phyloP scores from a whole-genome alignment of 1,284 basidiomycete genomes.

The Trichosporon asahii region DNA sequence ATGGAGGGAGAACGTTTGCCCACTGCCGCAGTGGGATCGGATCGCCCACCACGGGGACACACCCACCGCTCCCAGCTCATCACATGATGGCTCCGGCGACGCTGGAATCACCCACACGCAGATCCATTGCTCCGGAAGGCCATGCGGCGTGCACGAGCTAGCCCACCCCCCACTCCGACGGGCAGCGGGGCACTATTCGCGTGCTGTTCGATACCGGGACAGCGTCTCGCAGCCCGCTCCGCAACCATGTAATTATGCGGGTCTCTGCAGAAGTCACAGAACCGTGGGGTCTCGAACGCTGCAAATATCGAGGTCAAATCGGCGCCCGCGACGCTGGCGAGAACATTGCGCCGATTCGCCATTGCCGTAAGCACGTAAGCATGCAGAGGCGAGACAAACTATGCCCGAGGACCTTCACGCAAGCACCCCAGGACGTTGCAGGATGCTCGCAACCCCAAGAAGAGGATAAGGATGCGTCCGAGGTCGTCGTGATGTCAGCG shows the following conservation, averaged over 20 bases:
- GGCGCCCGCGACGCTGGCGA: neutral
- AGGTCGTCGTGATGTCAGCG: neutral
- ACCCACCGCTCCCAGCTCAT: neutral
- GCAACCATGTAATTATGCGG: neutral
- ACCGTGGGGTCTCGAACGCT: neutral
- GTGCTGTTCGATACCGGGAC: neutral
- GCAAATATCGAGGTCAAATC: neutral
- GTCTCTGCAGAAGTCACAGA: neutral
- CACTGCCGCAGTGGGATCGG: neutral
- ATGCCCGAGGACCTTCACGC: neutral
- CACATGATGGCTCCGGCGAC: neutral
- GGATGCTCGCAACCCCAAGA: neutral
- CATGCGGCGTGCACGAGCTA: neutral
- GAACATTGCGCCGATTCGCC: neutral
- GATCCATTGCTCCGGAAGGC: neutral
- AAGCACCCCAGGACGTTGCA: neutral
- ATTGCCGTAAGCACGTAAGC: neutral
- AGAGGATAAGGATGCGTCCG: neutral
- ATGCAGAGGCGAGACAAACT: neutral
- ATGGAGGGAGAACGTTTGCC: neutral
- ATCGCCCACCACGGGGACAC: neutral
- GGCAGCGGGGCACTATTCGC: neutral
- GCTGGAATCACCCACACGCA: neutral
- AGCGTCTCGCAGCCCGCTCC: neutral
- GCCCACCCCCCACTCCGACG: too few species aligned